Conservation (phyloP, 2,329 filamentous ascomycete species). For the Microdochium trichocladiopsis region DNA sequence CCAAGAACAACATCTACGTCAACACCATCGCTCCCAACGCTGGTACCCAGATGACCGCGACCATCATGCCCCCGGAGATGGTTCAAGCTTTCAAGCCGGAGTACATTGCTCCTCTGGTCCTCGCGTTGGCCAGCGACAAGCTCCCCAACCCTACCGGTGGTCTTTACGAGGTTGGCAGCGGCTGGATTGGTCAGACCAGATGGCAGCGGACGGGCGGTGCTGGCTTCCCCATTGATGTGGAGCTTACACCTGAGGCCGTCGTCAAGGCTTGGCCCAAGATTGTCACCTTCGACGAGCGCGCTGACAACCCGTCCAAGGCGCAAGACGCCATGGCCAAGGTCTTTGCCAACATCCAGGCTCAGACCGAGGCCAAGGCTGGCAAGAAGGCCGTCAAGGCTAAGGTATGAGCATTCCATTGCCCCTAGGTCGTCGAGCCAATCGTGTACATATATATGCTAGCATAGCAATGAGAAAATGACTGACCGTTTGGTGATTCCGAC, state of each 20-base stretch:
- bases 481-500: background rate
- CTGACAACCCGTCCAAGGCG: slow-evolving; percentile 77
- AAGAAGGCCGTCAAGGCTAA: slow-evolving; percentile 26
- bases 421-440: slow-evolving; percentile 11
- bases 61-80: slow-evolving; percentile 92
- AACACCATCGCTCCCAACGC: slow-evolving; percentile 98
- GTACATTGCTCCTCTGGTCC: slow-evolving; percentile 90
- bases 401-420: slow-evolving; percentile 40
- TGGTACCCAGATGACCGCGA: slow-evolving; percentile 89
- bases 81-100: slow-evolving; percentile 99
- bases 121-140: slow-evolving; percentile 78
- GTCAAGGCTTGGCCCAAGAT: slow-evolving; percentile 70
- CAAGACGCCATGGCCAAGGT: slow-evolving; percentile 71
- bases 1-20: slow-evolving; percentile 96
- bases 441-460: slow-evolving; percentile 16
- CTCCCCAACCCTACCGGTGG: slow-evolving; percentile 79
- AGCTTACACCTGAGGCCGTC: slow-evolving; percentile 79
- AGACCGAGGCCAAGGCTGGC: slow-evolving; percentile 53
- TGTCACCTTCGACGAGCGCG: slow-evolving; percentile 78
- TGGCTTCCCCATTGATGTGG: slow-evolving; percentile 82
- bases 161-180: slow-evolving; percentile 90
- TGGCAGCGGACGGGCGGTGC: slow-evolving; percentile 91
- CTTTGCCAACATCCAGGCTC: slow-evolving; percentile 65
- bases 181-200: slow-evolving; percentile 85
- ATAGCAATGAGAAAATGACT: slow-evolving; percentile 10